Evolutionary conservation across 805 yeast genomes (phyloP).

Genomic region (Cyberlindnera mississippiensis): DNA sequence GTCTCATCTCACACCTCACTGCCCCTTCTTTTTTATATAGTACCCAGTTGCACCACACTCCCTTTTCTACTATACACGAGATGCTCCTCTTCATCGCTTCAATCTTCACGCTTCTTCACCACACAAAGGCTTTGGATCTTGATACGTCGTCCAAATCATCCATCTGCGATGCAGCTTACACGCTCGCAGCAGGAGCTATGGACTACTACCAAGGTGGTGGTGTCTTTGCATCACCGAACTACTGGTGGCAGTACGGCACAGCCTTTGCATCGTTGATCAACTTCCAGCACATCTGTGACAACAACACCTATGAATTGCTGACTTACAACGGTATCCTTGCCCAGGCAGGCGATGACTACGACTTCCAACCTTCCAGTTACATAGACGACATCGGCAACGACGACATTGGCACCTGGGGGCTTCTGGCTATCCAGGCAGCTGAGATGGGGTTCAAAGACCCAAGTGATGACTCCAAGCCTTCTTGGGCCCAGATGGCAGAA

Average conservation of each 20-base stretch:
- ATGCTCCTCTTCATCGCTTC: no score
- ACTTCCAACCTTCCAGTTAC: constrained; percentile 57
- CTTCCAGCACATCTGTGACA: constrained; percentile 65
- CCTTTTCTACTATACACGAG: neutral
- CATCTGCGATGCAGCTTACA: constrained; percentile 44
- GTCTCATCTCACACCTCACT: no score
- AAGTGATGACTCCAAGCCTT: constrained; percentile 31
- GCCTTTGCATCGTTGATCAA: constrained; percentile 67
- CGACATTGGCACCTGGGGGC: constrained; percentile 70
- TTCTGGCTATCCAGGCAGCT: constrained; percentile 59
- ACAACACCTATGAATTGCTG: constrained; percentile 55
- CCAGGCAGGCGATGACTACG: constrained; percentile 42
- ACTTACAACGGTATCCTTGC: constrained; percentile 50
- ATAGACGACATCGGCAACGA: constrained; percentile 62
- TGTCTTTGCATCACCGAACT: constrained; percentile 56
- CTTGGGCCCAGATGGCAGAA: constrained; percentile 55
- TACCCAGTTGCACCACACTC: neutral
- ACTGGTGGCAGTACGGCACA: constrained; percentile 92
- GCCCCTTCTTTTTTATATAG: no score
- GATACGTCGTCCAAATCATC: constrained; percentile 7
- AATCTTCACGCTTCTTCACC: no score
- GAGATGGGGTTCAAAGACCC: constrained; percentile 54
- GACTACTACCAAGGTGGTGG: constrained; percentile 70
- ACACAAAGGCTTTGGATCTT: neutral
- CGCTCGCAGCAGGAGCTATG: constrained; percentile 57